Evolutionary conservation across 2,329 filamentous ascomycete species (phyloP), one percentile per base, ranked within the genome.

Genomic region (Neofusicoccum sp.): DNA sequence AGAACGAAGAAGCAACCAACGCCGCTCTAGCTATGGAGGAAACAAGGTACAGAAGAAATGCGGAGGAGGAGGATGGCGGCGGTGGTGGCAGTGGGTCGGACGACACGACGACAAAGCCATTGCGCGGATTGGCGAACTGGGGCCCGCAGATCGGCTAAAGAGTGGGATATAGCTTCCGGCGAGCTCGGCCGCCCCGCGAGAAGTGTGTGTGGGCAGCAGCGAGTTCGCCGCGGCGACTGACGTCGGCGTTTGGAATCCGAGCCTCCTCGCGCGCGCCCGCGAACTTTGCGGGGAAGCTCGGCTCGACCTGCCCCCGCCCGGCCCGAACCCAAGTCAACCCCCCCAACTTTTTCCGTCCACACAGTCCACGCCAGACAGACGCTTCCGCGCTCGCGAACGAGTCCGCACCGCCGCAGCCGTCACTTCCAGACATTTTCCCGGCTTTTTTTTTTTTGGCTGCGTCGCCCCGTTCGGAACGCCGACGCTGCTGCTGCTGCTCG

Each of bases 81-180:
- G n/a, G n/a, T 24, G 11, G 48, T 24, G 48, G 48, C n/a, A 34
- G 56, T 40, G 53, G 53, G 8, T n/a, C 41, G 33, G 43, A 33
- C 33, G 11, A 24, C 33, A 33, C 31, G 26, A 56, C 51, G 51
- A 61, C 59, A 61, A 57, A 45, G 20, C 11, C 49, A 54, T 61
- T 16, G 41, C 43, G 41, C 14, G 20, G 59, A 61, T 61, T 61
- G 59, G 59, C 28, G 44, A 40, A 49, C 45, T 34, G 44, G 14
- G 34, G 34, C n/a, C n/a, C 12, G 44, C 38, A 16, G 57, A 60
- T 59, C 57, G 57, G 57, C 57, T 49, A 49, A 49, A 33, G 43
- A 61, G 59, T 61, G 59, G 59, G 59, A 61, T 61, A 61, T 56
- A 43, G 43, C 51, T 61, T 57, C 59, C 59, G 59, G 9, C 26